These are phyloP conservation scores for Pseudoscleropodium purum DNA, from an alignment of 225 moss, liverwort and hornwort genomes.

Conservation along the genomic window DNA sequence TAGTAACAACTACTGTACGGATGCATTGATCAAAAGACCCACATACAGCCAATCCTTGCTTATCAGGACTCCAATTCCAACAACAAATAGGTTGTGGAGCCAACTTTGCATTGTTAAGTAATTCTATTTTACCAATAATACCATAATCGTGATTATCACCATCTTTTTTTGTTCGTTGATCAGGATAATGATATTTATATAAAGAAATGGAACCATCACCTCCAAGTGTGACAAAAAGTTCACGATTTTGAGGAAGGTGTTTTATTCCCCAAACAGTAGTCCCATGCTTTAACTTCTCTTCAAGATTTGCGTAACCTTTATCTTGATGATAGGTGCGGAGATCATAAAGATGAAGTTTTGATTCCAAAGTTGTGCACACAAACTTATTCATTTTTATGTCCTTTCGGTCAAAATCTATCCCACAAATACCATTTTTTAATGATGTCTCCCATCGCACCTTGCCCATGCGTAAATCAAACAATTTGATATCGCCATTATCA, in stretches of 20 bases:
- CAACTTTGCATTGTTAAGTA: slow-evolving; percentile 54
- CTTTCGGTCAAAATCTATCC: slow-evolving; percentile 86
- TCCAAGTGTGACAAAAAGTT: slow-evolving; percentile 71
- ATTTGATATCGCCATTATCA: slow-evolving; percentile 86
- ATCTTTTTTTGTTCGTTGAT: slow-evolving; percentile 48
- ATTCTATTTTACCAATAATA: slow-evolving; percentile 46
- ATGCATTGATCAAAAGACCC: slow-evolving; percentile 91
- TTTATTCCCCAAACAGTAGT: slow-evolving; percentile 77
- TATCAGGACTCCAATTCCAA: slow-evolving; percentile 77
- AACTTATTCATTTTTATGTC: slow-evolving; percentile 96
- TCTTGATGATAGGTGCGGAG: slow-evolving; percentile 53
- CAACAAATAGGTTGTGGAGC: slow-evolving; percentile 78
- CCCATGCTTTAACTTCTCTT: slow-evolving; percentile 61
- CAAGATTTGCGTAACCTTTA: slow-evolving; percentile 46
- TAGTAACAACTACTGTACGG: slow-evolving; percentile 66
- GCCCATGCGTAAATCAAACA: slow-evolving; percentile 68
- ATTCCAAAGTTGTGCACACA: slow-evolving; percentile 76
- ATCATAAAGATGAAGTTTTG: slow-evolving; percentile 74
- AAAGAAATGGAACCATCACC: slow-evolving; percentile 80
- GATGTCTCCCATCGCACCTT: slow-evolving; percentile 81
- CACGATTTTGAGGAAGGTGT: slow-evolving; percentile 82
- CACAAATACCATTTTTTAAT: slow-evolving; percentile 69
- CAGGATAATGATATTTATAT: slow-evolving; percentile 79
- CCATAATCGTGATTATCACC: slow-evolving; percentile 39
- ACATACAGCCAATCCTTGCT: slow-evolving; percentile 68